Percentiles rank a stretch among this genome's conserved stretches.
These are phyloP conservation scores for Aurantiochytrium sp. DNA, from an alignment of 108 stramenopile genomes.

Conservation along the genomic window DNA sequence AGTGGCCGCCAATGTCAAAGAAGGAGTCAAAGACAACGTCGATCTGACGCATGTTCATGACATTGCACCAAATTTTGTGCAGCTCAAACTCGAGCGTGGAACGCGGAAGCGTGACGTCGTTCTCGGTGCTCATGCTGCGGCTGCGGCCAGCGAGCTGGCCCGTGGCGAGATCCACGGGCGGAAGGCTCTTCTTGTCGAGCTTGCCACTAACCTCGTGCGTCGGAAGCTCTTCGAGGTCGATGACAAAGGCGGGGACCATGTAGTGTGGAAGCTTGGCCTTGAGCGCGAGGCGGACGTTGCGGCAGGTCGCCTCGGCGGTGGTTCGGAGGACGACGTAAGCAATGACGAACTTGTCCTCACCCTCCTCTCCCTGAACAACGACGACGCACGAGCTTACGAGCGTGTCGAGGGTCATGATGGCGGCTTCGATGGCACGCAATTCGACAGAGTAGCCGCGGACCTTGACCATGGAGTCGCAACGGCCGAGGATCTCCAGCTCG, in stretches of 20 bases:
- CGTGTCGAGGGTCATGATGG: constrained; percentile 33
- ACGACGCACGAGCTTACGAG: constrained; percentile 57
- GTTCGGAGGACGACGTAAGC: constrained; percentile 58
- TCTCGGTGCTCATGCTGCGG: neutral
- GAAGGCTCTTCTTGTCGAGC: constrained; percentile 54
- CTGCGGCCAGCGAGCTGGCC: neutral
- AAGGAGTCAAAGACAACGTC: constrained; percentile 39
- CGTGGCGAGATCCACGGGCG: constrained; percentile 23
- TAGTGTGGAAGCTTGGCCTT: constrained; percentile 58
- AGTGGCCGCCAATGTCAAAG: constrained; percentile 67
- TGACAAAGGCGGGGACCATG: constrained; percentile 54
- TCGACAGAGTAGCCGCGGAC: constrained; percentile 72
- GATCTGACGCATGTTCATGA: constrained; percentile 22
- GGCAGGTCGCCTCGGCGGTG: constrained; percentile 35
- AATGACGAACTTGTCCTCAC: constrained; percentile 64
- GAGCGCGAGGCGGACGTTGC: constrained; percentile 21
- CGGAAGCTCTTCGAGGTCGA: constrained; percentile 60
- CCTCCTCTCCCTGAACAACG: constrained; percentile 61
- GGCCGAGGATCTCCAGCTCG: constrained; percentile 64
- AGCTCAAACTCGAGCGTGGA: neutral
- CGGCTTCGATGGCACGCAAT: constrained; percentile 60
- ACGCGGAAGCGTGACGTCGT: neutral
- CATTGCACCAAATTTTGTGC: constrained; percentile 24
- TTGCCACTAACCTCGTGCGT: constrained; percentile 60
- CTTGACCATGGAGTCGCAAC: constrained; percentile 74